Evolutionary conservation across 1,139 yeast species (phyloP).

Genomic region (Scheffersomyces quercinus): DNA sequence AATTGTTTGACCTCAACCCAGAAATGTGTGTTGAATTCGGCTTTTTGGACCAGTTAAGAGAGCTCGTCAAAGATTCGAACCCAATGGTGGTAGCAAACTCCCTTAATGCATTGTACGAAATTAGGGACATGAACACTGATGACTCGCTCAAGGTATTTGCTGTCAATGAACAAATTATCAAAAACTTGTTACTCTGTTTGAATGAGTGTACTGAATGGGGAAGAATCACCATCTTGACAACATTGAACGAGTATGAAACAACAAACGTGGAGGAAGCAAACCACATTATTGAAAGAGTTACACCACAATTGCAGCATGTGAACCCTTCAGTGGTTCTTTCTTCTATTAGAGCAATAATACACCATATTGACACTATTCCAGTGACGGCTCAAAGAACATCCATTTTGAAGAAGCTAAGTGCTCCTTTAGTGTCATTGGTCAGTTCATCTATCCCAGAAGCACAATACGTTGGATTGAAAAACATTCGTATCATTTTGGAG

Average conservation of each 20-base stretch:
- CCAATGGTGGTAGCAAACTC: constrained; percentile 98
- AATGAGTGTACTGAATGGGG: constrained; percentile 99
- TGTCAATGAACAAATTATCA: constrained; percentile 49
- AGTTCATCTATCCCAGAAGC: constrained; percentile 89
- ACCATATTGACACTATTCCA: constrained; percentile 60
- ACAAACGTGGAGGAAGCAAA: constrained; percentile 64
- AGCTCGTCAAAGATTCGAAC: constrained; percentile 80
- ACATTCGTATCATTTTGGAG: constrained; percentile 86
- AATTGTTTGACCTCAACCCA: constrained; percentile 84
- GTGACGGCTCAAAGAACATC: constrained; percentile 32
- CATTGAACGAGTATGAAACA: constrained; percentile 71
- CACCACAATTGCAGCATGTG: constrained; percentile 96
- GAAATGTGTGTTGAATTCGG: constrained; percentile 85
- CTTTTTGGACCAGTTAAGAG: constrained; percentile 67
- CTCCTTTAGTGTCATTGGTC: constrained; percentile 87
- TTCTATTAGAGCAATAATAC: constrained; percentile 78
- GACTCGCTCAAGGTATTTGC: constrained; percentile 46
- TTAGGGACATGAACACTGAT: constrained; percentile 60
- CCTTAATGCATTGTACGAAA: constrained; percentile 80
- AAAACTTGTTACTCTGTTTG: constrained; percentile 73
- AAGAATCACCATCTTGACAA: constrained; percentile 81
- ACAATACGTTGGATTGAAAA: constrained; percentile 91
- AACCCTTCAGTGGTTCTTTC: constrained; percentile 94
- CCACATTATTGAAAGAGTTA: constrained; percentile 85
- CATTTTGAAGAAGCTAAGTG: constrained; percentile 73